phyloP scores from a whole-genome alignment of 2,329 filamentous ascomycete species.

The Cladophialophora yegresii region DNA sequence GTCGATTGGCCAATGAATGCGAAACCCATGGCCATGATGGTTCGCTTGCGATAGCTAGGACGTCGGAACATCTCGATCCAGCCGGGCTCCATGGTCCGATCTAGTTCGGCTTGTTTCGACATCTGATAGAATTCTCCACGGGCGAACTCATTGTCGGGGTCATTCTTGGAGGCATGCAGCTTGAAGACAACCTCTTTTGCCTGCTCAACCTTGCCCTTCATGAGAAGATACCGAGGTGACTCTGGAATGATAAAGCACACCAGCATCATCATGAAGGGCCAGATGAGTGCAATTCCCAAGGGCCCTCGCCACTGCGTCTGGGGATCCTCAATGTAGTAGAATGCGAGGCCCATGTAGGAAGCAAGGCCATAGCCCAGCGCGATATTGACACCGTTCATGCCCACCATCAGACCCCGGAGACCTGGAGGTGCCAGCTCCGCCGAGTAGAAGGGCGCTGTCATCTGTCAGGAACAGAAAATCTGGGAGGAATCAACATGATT shows the following conservation, averaged over 20 bases:
- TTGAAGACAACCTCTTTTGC: slow-evolving; percentile 34
- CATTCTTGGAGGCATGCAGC: slow-evolving; percentile 28
- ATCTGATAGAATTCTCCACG: slow-evolving; percentile 31
- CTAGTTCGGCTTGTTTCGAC: slow-evolving; percentile 29
- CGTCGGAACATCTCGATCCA: slow-evolving; percentile 30
- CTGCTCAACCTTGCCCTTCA: slow-evolving; percentile 36
- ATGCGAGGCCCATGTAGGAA: slow-evolving; percentile 30
- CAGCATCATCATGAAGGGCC: slow-evolving; percentile 31
- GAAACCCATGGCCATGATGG: slow-evolving; percentile 23
- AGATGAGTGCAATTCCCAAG: slow-evolving; percentile 27
- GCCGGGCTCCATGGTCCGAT: slow-evolving; percentile 24
- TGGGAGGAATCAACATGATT: background rate
- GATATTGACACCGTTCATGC: slow-evolving; percentile 32
- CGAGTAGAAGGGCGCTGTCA: slow-evolving; percentile 20
- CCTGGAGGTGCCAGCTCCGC: slow-evolving; percentile 32
- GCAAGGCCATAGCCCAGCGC: slow-evolving; percentile 29
- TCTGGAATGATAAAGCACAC: slow-evolving; percentile 38
- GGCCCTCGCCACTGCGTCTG: slow-evolving; percentile 28
- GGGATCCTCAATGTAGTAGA: slow-evolving; percentile 23
- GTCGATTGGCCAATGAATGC: slow-evolving; percentile 31
- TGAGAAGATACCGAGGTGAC: slow-evolving; percentile 38
- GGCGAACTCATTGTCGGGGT: slow-evolving; percentile 28
- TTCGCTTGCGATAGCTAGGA: slow-evolving; percentile 27
- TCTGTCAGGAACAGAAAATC: background rate
- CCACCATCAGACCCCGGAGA: slow-evolving; percentile 31